Evolutionary conservation across 2,329 filamentous ascomycete species (phyloP).

Genomic region (Ophioceras dolichostomum): DNA sequence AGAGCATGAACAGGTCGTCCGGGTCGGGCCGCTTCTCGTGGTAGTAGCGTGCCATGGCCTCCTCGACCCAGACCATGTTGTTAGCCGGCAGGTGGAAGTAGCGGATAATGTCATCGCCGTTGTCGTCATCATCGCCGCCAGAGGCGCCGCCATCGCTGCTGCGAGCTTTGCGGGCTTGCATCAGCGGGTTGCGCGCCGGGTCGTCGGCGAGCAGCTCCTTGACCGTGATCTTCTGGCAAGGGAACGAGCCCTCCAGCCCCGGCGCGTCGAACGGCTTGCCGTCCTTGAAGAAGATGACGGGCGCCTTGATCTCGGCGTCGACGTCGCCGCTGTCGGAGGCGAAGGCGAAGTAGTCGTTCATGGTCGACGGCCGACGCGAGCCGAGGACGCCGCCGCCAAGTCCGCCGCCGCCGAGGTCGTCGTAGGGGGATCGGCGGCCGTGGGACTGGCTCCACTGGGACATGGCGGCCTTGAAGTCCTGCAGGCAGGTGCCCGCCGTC

Average conservation of each 20-base stretch:
- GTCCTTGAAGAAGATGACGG: background rate
- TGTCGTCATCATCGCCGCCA: too few species aligned
- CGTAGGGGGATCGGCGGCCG: background rate
- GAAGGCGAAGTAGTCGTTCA: background rate
- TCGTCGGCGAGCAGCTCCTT: background rate
- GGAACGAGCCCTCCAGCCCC: background rate
- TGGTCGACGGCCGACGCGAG: background rate
- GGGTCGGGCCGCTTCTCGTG: constrained; percentile 5
- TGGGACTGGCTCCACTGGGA: background rate
- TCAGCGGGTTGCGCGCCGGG: background rate
- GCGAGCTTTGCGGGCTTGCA: background rate
- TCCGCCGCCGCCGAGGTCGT: too few species aligned
- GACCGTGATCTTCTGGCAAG: background rate
- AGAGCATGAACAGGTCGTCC: background rate
- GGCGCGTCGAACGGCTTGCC: background rate
- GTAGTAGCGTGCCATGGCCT: constrained; percentile 17
- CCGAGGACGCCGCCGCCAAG: too few species aligned
- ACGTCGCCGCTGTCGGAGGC: background rate
- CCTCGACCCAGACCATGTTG: constrained; percentile 8
- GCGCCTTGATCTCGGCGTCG: background rate
- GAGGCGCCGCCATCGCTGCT: too few species aligned
- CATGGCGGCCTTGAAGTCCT: background rate
- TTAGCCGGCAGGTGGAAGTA: constrained; percentile 11
- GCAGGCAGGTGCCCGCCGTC: background rate
- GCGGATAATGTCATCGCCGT: constrained; percentile 2